These are phyloP conservation scores for Phytopythium helicoides DNA, from an alignment of 352 stramenopile genomes.

Conservation along the genomic window DNA sequence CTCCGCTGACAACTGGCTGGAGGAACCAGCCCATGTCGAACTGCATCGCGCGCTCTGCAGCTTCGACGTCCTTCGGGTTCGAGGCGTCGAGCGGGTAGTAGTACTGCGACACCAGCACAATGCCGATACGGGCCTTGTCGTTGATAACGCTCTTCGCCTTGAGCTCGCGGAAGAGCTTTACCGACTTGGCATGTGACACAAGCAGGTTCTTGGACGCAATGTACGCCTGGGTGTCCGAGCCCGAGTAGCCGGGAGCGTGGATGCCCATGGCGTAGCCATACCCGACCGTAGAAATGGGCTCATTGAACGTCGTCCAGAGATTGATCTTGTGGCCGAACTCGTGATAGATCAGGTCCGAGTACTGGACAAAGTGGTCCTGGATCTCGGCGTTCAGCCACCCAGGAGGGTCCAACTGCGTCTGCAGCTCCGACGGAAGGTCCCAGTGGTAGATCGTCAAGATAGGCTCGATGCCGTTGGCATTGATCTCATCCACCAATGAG, in stretches of 20 bases:
- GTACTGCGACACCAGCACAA: too few relatives aligned
- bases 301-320: slow-evolving; percentile 92
- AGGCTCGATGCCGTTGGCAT: too few relatives aligned
- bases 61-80: too few relatives aligned
- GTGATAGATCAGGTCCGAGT: slow-evolving; percentile 82
- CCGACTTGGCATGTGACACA: slow-evolving; percentile 75
- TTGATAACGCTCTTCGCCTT: slow-evolving; percentile 31
- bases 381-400: slow-evolving; percentile 48
- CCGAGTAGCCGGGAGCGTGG: slow-evolving; percentile 14
- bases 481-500: too few relatives aligned
- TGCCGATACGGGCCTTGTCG: slow-evolving; percentile 75
- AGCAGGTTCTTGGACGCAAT: slow-evolving; percentile 77
- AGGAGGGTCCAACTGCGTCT: slow-evolving; percentile 65
- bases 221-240: slow-evolving; percentile 30
- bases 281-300: slow-evolving; percentile 79
- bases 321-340: slow-evolving; percentile 86
- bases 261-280: slow-evolving; percentile 73
- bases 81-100: too few relatives aligned
- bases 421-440: too few relatives aligned
- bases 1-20: too few relatives aligned
- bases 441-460: too few relatives aligned
- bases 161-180: slow-evolving; percentile 68
- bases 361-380: slow-evolving; percentile 64
- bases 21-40: too few relatives aligned
- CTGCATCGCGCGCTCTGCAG: too few relatives aligned